Percentiles rank a stretch among this genome's conserved stretches.
Evolutionary conservation across 2,329 filamentous ascomycete species (phyloP).

Genomic region (Sarocladiaceae sp.): DNA sequence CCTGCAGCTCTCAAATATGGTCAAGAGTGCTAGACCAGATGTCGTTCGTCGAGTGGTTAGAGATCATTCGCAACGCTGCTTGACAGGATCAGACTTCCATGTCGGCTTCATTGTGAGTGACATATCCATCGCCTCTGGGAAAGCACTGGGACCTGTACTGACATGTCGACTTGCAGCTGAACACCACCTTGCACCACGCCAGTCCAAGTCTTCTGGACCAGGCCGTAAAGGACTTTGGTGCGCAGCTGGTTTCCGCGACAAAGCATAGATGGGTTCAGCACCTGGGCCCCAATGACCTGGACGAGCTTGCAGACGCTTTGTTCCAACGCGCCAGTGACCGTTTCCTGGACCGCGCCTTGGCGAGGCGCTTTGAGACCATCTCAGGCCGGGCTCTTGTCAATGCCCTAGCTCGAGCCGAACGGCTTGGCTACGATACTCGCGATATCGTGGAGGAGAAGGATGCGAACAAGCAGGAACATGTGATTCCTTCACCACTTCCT

Average conservation of each 20-base stretch:
- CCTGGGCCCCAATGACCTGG: constrained; percentile 34
- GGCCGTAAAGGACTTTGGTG: constrained; percentile 40
- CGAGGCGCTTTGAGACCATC: constrained; percentile 45
- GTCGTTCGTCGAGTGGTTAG: constrained; percentile 42
- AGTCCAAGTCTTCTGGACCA: constrained; percentile 27
- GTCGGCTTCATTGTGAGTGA: constrained; percentile 44
- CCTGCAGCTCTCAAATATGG: constrained; percentile 17
- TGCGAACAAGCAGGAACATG: constrained; percentile 24
- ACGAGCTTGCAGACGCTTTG: constrained; percentile 37
- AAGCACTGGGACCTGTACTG: no score
- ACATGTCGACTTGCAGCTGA: constrained; percentile 30
- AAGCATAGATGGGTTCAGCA: constrained; percentile 36
- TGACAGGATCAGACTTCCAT: constrained; percentile 46
- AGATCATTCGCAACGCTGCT: constrained; percentile 44
- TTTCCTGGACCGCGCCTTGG: constrained; percentile 49
- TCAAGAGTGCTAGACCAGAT: constrained; percentile 35
- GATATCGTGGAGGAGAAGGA: constrained; percentile 41
- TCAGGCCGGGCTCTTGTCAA: constrained; percentile 49
- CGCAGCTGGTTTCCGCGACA: constrained; percentile 32
- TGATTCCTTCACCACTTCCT: constrained; percentile 25
- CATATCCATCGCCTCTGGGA: not conserved
- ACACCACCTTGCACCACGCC: constrained; percentile 41
- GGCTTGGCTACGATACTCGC: constrained; percentile 47
- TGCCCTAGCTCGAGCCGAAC: constrained; percentile 48
- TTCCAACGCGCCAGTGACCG: constrained; percentile 38